Evolutionary conservation across 169 alveolate genomes (phyloP).

Genomic region (Nephromyces sp.): DNA sequence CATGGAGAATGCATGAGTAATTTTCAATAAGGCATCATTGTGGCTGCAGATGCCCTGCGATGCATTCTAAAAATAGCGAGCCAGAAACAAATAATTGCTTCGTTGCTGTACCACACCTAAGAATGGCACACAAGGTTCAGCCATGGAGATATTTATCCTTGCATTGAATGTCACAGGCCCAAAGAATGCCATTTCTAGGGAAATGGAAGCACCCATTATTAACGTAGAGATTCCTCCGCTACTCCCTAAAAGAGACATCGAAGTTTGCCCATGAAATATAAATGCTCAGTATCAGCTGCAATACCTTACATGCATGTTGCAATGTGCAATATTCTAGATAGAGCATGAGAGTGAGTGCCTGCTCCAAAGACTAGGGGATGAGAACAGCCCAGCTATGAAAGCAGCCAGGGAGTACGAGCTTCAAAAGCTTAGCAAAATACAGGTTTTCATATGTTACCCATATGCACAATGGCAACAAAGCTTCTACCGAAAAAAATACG

Average conservation of each 20-base stretch:
- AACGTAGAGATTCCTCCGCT: conserved; percentile 32
- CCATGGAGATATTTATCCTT: no score
- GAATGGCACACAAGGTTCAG: no score
- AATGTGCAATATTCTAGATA: background rate
- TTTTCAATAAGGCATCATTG: no score
- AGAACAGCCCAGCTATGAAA: conserved; percentile 21
- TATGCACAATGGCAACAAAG: no score
- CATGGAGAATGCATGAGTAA: no score
- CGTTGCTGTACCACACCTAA: no score
- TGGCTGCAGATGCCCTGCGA: no score
- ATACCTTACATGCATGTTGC: no score
- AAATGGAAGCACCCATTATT: conserved; percentile 22
- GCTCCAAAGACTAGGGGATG: conserved; percentile 16
- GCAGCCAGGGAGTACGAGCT: conserved; percentile 22
- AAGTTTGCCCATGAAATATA: conserved; percentile 11
- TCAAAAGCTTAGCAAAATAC: conserved; percentile 10
- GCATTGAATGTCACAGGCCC: no score
- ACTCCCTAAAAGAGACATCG: conserved; percentile 10
- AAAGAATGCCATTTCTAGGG: background rate
- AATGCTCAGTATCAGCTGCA: no score
- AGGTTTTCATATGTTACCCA: background rate
- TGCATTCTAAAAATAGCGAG: no score
- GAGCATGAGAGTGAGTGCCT: background rate
- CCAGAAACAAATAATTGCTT: no score
- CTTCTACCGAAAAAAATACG: background rate